Evolutionary conservation across 805 yeast species (phyloP).

Genomic region (Nematodospora valgi): DNA sequence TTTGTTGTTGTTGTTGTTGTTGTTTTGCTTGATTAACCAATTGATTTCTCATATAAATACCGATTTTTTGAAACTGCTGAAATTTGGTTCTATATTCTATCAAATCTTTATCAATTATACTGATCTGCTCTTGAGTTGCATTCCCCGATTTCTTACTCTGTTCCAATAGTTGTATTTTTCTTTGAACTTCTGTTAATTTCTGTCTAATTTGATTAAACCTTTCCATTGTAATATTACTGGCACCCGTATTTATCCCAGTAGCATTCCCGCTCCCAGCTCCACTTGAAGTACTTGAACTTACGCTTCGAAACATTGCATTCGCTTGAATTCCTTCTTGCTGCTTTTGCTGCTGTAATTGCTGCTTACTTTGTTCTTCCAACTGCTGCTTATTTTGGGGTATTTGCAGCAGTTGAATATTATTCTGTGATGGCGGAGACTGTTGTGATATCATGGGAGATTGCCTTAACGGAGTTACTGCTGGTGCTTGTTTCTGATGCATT

Average conservation of each 20-base stretch:
- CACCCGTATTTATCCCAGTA: not conserved
- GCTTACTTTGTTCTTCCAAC: constrained; percentile 3
- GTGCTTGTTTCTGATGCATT: constrained; percentile 7
- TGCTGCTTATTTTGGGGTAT: constrained; percentile 2
- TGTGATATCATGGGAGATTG: constrained; percentile 8
- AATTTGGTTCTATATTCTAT: constrained; percentile 44
- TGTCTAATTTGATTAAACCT: constrained; percentile 43
- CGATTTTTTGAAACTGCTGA: constrained; percentile 49
- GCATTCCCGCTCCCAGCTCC: constrained; percentile 7
- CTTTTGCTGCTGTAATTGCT: constrained; percentile 8
- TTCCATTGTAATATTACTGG: constrained; percentile 30
- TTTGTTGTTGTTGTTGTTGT: constrained; percentile 10
- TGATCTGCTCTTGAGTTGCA: constrained; percentile 43
- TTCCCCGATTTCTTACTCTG: constrained; percentile 43
- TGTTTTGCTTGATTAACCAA: constrained; percentile 29
- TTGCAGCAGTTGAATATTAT: constrained; percentile 1
- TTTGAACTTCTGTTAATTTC: constrained; percentile 46
- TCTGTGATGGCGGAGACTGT: constrained; percentile 7
- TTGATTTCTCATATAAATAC: constrained; percentile 44
- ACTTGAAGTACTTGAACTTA: constrained; percentile 5
- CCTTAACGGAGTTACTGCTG: constrained; percentile 4
- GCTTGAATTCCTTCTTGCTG: not conserved
- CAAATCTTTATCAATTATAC: constrained; percentile 47
- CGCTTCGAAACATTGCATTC: constrained; percentile 1
- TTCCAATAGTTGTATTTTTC: constrained; percentile 49